Evolutionary conservation across 495 filamentous ascomycete genomes (phyloP).

Genomic region (Aspergillus cavernicola): DNA sequence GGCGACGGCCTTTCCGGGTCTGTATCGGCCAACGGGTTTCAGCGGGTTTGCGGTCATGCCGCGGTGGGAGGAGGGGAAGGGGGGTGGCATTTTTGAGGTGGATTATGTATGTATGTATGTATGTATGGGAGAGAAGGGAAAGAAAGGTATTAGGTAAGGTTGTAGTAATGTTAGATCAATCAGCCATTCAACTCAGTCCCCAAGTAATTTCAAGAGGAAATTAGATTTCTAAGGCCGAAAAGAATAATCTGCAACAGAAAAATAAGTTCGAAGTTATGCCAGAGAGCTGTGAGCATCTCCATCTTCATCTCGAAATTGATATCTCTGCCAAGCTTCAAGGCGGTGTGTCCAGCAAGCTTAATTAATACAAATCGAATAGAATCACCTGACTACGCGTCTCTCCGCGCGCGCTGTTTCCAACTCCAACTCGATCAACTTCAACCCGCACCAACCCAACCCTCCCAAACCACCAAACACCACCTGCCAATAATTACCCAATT

Average conservation of each 20-base stretch:
- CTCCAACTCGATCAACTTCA: background rate
- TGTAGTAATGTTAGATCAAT: background rate
- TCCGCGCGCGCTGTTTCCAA: slow-evolving; percentile 4
- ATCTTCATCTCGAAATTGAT: background rate
- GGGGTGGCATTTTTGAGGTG: slow-evolving; percentile 60
- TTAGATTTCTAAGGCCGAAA: too few relatives aligned
- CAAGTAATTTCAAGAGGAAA: too few relatives aligned
- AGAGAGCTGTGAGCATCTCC: too few relatives aligned
- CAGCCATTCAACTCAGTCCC: background rate
- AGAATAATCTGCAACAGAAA: too few relatives aligned
- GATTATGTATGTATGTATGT: background rate
- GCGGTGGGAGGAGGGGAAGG: slow-evolving; percentile 51
- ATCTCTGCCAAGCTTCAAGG: slow-evolving; percentile 5
- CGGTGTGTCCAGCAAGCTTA: background rate
- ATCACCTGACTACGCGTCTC: slow-evolving; percentile 16
- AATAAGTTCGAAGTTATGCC: too few relatives aligned
- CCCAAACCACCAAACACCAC: background rate
- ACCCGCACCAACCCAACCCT: background rate
- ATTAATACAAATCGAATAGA: background rate
- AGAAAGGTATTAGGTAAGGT: background rate
- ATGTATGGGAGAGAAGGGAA: background rate
- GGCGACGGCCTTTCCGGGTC: slow-evolving; percentile 76
- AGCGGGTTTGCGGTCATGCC: slow-evolving; percentile 93
- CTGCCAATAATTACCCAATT: background rate
- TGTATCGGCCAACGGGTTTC: slow-evolving; percentile 65